Conservation (phyloP, 2,329 filamentous ascomycete genomes). For the Paecilomyces fulvus region DNA sequence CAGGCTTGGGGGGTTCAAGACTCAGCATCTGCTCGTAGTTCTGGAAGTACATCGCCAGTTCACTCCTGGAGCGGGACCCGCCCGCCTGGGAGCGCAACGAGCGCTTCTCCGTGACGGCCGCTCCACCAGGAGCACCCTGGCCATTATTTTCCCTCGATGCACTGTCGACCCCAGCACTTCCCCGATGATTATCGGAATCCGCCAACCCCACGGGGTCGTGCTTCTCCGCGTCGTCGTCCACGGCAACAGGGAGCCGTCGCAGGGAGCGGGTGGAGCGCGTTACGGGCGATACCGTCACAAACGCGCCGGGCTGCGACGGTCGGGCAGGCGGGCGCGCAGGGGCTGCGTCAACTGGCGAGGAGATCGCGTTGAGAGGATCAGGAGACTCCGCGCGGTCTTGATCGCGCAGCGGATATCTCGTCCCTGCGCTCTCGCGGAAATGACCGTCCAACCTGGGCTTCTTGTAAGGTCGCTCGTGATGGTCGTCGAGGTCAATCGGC, state of each 20-base stretch:
- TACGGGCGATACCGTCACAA: constrained; percentile 1
- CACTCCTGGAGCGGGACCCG: constrained; percentile 78
- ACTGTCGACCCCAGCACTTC: background rate
- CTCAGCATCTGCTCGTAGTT: constrained; percentile 93
- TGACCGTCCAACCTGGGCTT: constrained; percentile 9
- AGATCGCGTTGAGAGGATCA: constrained; percentile 19
- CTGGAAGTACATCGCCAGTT: constrained; percentile 80
- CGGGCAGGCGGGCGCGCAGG: constrained; percentile 1
- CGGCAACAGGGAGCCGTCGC: constrained; percentile 1
- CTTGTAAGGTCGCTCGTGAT: constrained; percentile 6
- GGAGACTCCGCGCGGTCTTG: constrained; percentile 14
- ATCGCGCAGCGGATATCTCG: constrained; percentile 12
- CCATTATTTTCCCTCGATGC: background rate
- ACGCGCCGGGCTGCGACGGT: background rate
- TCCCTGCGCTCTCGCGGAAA: constrained; percentile 4
- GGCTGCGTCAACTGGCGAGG: constrained; percentile 9
- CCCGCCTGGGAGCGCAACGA: constrained; percentile 79
- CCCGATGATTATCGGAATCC: background rate
- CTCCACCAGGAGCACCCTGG: constrained; percentile 1
- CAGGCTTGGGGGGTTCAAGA: constrained; percentile 68
- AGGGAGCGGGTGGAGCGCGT: constrained; percentile 9
- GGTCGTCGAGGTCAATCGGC: constrained; percentile 1
- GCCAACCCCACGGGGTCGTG: background rate
- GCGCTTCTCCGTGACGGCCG: constrained; percentile 47
- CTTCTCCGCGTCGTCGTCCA: constrained; percentile 5